These are phyloP conservation scores for Trichoderma sp. DNA, from an alignment of 2,329 filamentous ascomycete genomes.

Conservation along the genomic window DNA sequence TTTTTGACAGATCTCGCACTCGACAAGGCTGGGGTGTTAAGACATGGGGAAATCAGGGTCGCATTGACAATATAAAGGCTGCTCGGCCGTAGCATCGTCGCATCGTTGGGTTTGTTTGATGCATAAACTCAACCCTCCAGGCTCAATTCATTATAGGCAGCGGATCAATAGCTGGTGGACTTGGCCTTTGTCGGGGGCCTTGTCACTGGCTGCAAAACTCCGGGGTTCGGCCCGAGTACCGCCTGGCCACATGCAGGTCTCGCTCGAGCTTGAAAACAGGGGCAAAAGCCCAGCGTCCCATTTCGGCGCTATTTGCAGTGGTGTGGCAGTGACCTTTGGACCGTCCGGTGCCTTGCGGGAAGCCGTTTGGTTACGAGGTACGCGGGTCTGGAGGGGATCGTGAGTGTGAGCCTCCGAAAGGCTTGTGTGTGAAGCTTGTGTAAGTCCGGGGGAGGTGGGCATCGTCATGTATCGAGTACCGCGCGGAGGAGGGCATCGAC, in stretches of 20 bases:
- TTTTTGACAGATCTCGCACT: conserved; percentile 10
- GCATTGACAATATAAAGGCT: not conserved
- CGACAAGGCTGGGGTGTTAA: not conserved
- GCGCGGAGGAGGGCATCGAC: not conserved
- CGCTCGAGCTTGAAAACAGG: not conserved
- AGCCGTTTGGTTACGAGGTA: not conserved
- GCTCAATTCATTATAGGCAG: conserved; percentile 9
- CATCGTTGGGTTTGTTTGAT: not conserved
- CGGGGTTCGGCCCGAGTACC: conserved; percentile 19
- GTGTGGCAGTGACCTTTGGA: not conserved
- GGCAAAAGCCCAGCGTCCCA: not conserved
- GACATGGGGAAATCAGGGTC: not conserved
- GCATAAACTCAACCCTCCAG: not conserved
- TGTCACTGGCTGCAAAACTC: conserved; percentile 14
- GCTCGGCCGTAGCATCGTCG: conserved; percentile 1
- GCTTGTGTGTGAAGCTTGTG: too few relatives aligned
- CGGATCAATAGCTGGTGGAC: not conserved
- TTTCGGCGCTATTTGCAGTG: conserved; percentile 18
- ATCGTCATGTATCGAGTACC: not conserved
- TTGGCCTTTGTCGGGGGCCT: not conserved
- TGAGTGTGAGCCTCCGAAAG: not conserved
- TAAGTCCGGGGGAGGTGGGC: not conserved
- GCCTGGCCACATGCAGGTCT: conserved; percentile 10
- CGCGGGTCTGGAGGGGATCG: not conserved
- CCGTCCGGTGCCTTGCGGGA: not conserved